A percentile compares a stretch with the other conserved stretches of the same genome.
phyloP scores from a whole-genome alignment of 1,284 basidiomycete species.

The Peniophora sp. region DNA sequence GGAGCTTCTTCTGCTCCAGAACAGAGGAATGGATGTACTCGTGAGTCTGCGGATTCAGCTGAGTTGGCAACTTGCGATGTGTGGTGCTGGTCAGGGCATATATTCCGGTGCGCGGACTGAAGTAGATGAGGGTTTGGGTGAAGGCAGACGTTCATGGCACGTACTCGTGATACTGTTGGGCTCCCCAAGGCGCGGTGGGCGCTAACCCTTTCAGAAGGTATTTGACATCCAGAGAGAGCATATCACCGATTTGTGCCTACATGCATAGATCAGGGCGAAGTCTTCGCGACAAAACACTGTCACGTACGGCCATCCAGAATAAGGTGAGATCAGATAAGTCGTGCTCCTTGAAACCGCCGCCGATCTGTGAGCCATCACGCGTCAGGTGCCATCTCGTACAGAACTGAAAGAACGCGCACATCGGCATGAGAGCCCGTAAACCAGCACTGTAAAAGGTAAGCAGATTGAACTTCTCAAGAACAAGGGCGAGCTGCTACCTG shows the following conservation, averaged over 20 bases:
- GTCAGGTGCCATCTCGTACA: no score
- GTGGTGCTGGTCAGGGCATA: slow-evolving; percentile 5
- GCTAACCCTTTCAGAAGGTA: slow-evolving; percentile 43
- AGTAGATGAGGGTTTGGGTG: neutral
- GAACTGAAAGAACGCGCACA: neutral
- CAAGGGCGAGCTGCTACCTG: slow-evolving; percentile 32
- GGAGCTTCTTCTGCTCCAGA: slow-evolving; percentile 31
- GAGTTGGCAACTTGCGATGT: slow-evolving; percentile 37
- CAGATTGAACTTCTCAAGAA: neutral
- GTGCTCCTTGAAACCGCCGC: slow-evolving; percentile 59
- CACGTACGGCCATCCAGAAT: slow-evolving; percentile 57
- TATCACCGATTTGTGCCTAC: slow-evolving; percentile 47
- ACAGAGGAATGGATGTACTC: slow-evolving; percentile 60
- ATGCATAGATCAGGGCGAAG: slow-evolving; percentile 3
- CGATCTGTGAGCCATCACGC: slow-evolving; percentile 39
- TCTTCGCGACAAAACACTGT: slow-evolving; percentile 1
- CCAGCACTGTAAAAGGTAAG: neutral
- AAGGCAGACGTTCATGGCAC: slow-evolving; percentile 11
- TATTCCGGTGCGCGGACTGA: slow-evolving; percentile 4
- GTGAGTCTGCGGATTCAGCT: slow-evolving; percentile 38
- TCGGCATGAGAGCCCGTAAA: neutral
- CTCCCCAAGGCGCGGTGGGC: slow-evolving; percentile 53
- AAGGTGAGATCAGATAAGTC: slow-evolving; percentile 61
- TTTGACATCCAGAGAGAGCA: slow-evolving; percentile 45
- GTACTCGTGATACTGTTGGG: slow-evolving; percentile 52